Evolutionary conservation across 2,329 filamentous ascomycete genomes (phyloP).

Genomic region (Fusarium agapanthi): DNA sequence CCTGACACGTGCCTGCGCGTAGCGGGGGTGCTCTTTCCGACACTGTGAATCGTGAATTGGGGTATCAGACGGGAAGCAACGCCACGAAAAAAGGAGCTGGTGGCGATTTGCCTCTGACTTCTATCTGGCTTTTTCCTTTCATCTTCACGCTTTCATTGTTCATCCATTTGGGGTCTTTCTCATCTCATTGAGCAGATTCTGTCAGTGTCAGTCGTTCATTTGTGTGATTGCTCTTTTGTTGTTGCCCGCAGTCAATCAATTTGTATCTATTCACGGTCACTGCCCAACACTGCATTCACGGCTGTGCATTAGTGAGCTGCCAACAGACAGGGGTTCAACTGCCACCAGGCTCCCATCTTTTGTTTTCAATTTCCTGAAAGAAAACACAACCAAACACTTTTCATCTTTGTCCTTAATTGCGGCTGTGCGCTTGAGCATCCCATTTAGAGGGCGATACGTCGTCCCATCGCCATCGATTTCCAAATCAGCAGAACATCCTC

Average conservation of each 20-base stretch:
- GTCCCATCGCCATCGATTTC: background rate
- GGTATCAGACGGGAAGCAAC: conserved; percentile 13
- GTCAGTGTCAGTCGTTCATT: background rate
- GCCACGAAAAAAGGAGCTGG: conserved; percentile 37
- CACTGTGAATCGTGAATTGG: conserved; percentile 46
- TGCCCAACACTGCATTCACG: conserved; percentile 10
- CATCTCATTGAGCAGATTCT: background rate
- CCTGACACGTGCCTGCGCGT: conserved; percentile 47
- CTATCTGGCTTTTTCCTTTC: conserved; percentile 8
- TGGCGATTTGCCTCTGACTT: conserved; percentile 38
- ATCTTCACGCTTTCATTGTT: conserved; percentile 7
- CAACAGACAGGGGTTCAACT: conserved; percentile 19
- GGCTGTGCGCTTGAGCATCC: background rate
- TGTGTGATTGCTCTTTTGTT: conserved; percentile 6
- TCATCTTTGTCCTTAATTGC: background rate
- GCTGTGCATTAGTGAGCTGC: conserved; percentile 27
- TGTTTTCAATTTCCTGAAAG: background rate
- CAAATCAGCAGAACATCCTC: background rate
- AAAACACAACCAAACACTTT: background rate
- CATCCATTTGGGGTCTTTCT: background rate
- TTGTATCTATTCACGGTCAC: conserved; percentile 16
- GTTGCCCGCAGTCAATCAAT: conserved; percentile 9
- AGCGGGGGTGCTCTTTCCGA: conserved; percentile 38
- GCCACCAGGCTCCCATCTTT: background rate
- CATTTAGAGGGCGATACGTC: background rate